These are phyloP conservation scores for Chrysopogon serrulatus DNA, from an alignment of 176 grass and related monocot species.

Conservation along the genomic window DNA sequence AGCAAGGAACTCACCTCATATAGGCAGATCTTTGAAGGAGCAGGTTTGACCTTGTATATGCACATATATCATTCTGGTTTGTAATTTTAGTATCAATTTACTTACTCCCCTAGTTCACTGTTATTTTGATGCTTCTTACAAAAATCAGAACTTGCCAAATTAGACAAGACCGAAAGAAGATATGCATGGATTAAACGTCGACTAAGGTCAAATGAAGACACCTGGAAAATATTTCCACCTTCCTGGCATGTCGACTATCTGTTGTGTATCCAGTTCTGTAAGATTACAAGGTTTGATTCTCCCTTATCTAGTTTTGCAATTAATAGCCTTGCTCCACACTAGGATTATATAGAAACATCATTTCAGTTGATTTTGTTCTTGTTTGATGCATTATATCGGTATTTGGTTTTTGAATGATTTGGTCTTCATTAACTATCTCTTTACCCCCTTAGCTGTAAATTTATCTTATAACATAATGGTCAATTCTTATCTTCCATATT, in stretches of 20 bases:
- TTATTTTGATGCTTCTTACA: conserved; percentile 26
- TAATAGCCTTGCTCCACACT: neutral
- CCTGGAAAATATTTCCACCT: conserved; percentile 97
- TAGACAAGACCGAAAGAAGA: conserved; percentile 98
- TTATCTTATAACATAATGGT: neutral
- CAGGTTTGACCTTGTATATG: conserved; percentile 55
- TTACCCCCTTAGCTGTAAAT: neutral
- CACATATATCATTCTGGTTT: neutral
- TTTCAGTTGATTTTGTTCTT: conserved; percentile 24
- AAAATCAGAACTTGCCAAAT: conserved; percentile 82
- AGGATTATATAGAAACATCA: neutral
- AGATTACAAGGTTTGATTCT: conserved; percentile 84
- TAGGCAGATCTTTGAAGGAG: conserved; percentile 97
- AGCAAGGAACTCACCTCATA: conserved; percentile 98
- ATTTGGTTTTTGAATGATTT: conserved; percentile 16
- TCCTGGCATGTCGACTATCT: conserved; percentile 98
- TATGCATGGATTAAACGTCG: conserved; percentile 99
- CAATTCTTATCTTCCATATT: neutral
- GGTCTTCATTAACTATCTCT: neutral
- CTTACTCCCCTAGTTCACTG: neutral
- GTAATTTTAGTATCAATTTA: conserved; percentile 15
- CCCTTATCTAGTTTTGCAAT: conserved; percentile 7
- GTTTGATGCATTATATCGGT: conserved; percentile 3
- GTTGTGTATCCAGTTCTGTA: conserved; percentile 98
- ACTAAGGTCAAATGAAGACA: conserved; percentile 90